These are phyloP conservation scores for Candida chilensis DNA, from an alignment of 805 yeast genomes.

Conservation along the genomic window DNA sequence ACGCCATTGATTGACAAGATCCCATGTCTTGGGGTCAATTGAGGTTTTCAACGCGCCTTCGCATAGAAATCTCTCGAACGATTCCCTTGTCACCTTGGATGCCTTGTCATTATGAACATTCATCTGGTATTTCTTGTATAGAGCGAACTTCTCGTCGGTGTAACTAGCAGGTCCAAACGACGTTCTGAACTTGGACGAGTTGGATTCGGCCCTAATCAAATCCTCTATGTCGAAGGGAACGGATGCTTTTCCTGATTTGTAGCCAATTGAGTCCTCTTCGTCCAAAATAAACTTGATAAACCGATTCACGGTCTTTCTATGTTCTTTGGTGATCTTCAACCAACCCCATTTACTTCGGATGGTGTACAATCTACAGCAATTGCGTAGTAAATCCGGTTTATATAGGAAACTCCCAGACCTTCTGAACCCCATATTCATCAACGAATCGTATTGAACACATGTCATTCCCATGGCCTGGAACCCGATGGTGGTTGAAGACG, in stretches of 20 bases:
- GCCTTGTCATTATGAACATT: slow-evolving; percentile 56
- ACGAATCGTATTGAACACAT: slow-evolving; percentile 44
- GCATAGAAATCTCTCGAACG: slow-evolving; percentile 64
- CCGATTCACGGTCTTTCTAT: slow-evolving; percentile 54
- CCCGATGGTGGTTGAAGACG: slow-evolving; percentile 18
- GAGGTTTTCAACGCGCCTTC: too few species aligned
- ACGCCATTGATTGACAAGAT: too few species aligned
- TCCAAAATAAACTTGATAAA: slow-evolving; percentile 41
- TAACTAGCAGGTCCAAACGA: slow-evolving; percentile 42
- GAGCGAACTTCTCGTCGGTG: slow-evolving; percentile 48
- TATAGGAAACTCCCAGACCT: slow-evolving; percentile 63
- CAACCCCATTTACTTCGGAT: slow-evolving; percentile 49
- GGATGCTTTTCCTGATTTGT: too few species aligned
- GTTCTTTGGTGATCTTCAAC: slow-evolving; percentile 52
- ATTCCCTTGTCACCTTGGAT: slow-evolving; percentile 27
- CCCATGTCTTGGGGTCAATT: too few species aligned
- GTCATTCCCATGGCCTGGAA: slow-evolving; percentile 35
- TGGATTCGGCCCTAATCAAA: slow-evolving; percentile 29
- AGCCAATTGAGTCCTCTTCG: too few species aligned
- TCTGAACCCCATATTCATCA: slow-evolving; percentile 70
- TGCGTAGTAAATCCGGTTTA: slow-evolving; percentile 56
- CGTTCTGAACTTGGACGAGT: slow-evolving; percentile 25
- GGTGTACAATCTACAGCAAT: slow-evolving; percentile 76
- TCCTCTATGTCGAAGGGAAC: too few species aligned
- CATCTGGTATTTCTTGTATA: slow-evolving; percentile 66